Evolutionary conservation across 1,284 basidiomycete species (phyloP).

Genomic region (Vanrija sp.): DNA sequence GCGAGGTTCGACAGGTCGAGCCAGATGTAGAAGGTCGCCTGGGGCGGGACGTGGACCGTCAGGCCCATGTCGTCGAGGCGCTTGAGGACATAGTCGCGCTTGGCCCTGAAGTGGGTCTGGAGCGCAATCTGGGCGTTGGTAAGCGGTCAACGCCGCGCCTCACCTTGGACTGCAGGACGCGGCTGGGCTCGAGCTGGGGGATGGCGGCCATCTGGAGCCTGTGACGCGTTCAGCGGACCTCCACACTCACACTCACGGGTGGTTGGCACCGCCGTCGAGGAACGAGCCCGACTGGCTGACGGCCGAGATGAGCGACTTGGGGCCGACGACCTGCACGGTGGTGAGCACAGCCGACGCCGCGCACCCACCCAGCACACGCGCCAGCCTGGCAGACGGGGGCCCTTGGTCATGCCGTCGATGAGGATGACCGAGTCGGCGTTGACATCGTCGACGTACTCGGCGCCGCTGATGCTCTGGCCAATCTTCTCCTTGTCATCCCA

Average conservation of each 20-base stretch:
- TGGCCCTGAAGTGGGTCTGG: slow-evolving; percentile 82
- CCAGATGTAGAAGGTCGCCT: slow-evolving; percentile 86
- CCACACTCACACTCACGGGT: slow-evolving; percentile 59
- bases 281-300: slow-evolving; percentile 83
- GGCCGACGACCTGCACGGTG: slow-evolving; percentile 61
- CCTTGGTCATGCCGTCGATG: slow-evolving; percentile 90
- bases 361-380: slow-evolving; percentile 74
- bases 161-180: slow-evolving; percentile 52
- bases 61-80: slow-evolving; percentile 75
- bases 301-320: slow-evolving; percentile 79
- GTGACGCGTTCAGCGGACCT: neutral
- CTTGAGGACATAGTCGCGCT: slow-evolving; percentile 81
- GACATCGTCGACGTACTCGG: slow-evolving; percentile 78
- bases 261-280: slow-evolving; percentile 82
- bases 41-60: slow-evolving; percentile 68
- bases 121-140: slow-evolving; percentile 69
- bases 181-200: slow-evolving; percentile 66
- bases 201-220: slow-evolving; percentile 82
- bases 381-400: slow-evolving; percentile 75
- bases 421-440: slow-evolving; percentile 77
- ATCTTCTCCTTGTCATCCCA: slow-evolving; percentile 67
- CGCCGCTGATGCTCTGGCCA: slow-evolving; percentile 76
- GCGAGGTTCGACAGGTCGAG: slow-evolving; percentile 74
- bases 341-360: neutral
- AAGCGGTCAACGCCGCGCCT: too few species aligned